A percentile compares a stretch with the other conserved stretches of the same genome.
Conservation (phyloP, 2,329 filamentous ascomycete genomes). For the Fusarium virguliforme region DNA sequence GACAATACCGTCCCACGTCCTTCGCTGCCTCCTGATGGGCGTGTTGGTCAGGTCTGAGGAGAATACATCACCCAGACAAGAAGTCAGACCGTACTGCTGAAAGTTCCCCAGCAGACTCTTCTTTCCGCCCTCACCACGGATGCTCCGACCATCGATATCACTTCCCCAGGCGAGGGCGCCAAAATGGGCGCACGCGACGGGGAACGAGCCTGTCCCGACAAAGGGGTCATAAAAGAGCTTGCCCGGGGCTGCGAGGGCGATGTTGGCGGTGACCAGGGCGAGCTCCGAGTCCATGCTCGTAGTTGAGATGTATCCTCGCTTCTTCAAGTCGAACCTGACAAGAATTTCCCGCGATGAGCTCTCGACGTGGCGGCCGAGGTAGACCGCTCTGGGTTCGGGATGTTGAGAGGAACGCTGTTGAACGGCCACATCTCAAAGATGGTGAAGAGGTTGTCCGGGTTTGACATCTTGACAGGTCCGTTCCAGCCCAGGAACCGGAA, state of each 20-base stretch:
- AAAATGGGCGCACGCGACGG: conserved; percentile 90
- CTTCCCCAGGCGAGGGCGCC: conserved; percentile 88
- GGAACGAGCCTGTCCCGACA: conserved; percentile 94
- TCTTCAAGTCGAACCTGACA: conserved; percentile 89
- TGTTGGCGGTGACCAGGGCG: conserved; percentile 91
- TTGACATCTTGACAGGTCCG: conserved; percentile 83
- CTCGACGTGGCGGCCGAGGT: conserved; percentile 81
- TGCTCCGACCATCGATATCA: conserved; percentile 93
- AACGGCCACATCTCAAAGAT: conserved; percentile 87
- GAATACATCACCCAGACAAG: conserved; percentile 82
- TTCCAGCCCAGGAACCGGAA: conserved; percentile 85
- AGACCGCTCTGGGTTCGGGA: conserved; percentile 71
- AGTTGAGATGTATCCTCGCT: conserved; percentile 92
- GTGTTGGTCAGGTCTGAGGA: conserved; percentile 91
- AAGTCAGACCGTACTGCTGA: conserved; percentile 81
- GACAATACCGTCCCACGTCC: conserved; percentile 88
- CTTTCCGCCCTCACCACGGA: conserved; percentile 78
- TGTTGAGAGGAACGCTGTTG: conserved; percentile 64
- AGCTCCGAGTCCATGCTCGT: conserved; percentile 98
- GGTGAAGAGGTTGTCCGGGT: conserved; percentile 81
- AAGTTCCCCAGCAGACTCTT: conserved; percentile 79
- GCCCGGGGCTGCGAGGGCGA: conserved; percentile 85
- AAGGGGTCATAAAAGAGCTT: conserved; percentile 96
- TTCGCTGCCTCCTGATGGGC: conserved; percentile 73
- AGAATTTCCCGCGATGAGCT: conserved; percentile 78